Base-by-base conservation (phyloP, 2,329 filamentous ascomycete species). In the Sphaerulina vaccinii region DNA sequence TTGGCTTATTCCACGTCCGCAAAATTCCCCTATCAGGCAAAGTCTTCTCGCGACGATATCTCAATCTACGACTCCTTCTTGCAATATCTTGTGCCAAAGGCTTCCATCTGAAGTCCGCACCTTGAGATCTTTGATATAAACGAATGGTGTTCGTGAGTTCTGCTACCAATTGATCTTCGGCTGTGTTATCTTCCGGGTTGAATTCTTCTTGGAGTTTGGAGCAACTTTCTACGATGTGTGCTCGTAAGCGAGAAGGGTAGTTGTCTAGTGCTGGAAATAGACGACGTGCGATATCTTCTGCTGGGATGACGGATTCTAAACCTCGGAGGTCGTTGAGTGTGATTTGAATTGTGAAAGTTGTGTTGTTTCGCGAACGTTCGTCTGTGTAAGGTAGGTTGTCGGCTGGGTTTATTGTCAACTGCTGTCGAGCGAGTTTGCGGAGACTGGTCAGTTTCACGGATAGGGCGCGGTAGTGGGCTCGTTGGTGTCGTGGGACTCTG, bases 201-300 rank as follows among this genome's bases (percentile, higher is more conserved):
- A 24, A 9, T 13, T 47, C 43, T n/a, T 47, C 43, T 10, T 23
- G 19, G 11, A 47, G 23, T n/a, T 23, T 22, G 19, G 42, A 19
- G 3, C 27, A 35, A 27, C 21, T 32, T 27, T 37, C 35, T 23
- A 47, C 32, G 15, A 47, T 39, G 35, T 47, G 44, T 15, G 32
- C 33, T 4, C 21, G 32, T 8, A 47, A 33, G 3, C 44, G 13
- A 3, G 32, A 21, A 5, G 32, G 7, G 44, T 23, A 24, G 13
- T n/a, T 38, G n/a, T 6, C 6, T 29, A 47, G 32, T 6, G 16
- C 23, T 10, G 43, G 43, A 23, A 47, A 27, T 7, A 47, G 43
- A 15, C 43, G 43, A 1, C 10, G 7, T 1, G 43, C 43, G 8
- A 47, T 38, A 15, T 38, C 33, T 21, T 21, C 8, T 9, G 32